phyloP scores from a whole-genome alignment of 1,139 yeast genomes.

The Candida smagusa region DNA sequence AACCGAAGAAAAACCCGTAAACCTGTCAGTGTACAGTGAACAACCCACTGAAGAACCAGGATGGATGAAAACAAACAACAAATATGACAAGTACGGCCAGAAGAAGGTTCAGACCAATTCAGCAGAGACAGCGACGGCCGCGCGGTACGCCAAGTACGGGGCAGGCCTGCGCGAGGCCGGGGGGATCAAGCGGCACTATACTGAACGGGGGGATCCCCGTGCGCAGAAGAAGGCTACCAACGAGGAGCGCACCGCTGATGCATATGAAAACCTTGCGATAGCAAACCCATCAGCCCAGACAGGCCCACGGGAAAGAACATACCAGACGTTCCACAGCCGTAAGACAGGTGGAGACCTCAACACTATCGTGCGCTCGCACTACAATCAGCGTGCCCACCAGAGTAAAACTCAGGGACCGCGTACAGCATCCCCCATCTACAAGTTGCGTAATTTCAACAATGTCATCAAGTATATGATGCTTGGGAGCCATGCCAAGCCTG shows the following conservation, averaged over 20 bases:
- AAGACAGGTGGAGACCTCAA: constrained; percentile 36
- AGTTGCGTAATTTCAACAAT: constrained; percentile 84
- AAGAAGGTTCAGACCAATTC: constrained; percentile 9
- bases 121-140: not conserved
- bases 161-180: not conserved
- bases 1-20: constrained; percentile 7
- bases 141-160: constrained; percentile 30
- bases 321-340: constrained; percentile 42
- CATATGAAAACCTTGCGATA: constrained; percentile 31
- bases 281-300: constrained; percentile 26
- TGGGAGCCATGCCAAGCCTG: constrained; percentile 51
- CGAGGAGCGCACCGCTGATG: constrained; percentile 16
- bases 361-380: constrained; percentile 73
- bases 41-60: constrained; percentile 31
- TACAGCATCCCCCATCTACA: constrained; percentile 77
- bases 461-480: constrained; percentile 87
- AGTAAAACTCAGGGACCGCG: constrained; percentile 61
- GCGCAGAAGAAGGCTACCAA: constrained; percentile 5
- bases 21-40: constrained; percentile 26
- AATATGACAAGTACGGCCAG: constrained; percentile 41
- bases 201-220: constrained; percentile 11
- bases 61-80: constrained; percentile 37
- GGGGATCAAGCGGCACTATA: not conserved
- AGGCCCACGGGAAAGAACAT: constrained; percentile 14
- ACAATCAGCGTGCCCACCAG: constrained; percentile 77